phyloP scores from a whole-genome alignment of 164 flowering plant genomes.

The Malania oleifera region DNA sequence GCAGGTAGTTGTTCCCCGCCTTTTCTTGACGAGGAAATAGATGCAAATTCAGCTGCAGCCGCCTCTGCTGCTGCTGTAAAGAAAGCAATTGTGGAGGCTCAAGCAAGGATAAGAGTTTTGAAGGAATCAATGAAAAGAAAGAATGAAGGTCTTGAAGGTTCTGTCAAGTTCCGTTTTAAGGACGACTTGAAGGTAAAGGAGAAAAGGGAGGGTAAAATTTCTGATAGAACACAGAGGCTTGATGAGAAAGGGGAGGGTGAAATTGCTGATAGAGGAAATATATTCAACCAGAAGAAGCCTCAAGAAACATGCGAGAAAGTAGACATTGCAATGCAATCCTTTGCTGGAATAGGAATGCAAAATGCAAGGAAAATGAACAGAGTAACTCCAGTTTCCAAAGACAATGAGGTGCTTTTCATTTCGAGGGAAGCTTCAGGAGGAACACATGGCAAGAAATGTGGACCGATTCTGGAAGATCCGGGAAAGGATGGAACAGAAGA shows the following conservation, averaged over 20 bases:
- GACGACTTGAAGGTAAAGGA: constrained; percentile 19
- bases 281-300: constrained; percentile 8
- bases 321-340: constrained; percentile 6
- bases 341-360: constrained; percentile 1
- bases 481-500: constrained; percentile 11
- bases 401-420: not conserved
- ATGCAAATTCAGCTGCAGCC: constrained; percentile 53
- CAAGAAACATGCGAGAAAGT: constrained; percentile 9
- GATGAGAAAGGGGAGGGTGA: not conserved
- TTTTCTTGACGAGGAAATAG: constrained; percentile 40
- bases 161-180: constrained; percentile 17
- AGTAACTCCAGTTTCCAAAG: constrained; percentile 3
- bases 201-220: constrained; percentile 10
- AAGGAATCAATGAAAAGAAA: constrained; percentile 40
- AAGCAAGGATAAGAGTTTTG: constrained; percentile 42
- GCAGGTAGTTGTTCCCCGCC: constrained; percentile 17
- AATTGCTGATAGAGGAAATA: constrained; percentile 10
- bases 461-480: constrained; percentile 3
- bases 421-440: constrained; percentile 7
- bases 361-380: not conserved
- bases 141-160: constrained; percentile 23
- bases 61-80: constrained; percentile 49
- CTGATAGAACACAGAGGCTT: not conserved
- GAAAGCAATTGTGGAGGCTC: constrained; percentile 59
- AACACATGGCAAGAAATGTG: not conserved